phyloP scores from a whole-genome alignment of 192 early-diverging fungal genomes.

The Linnemannia schmuckeri region DNA sequence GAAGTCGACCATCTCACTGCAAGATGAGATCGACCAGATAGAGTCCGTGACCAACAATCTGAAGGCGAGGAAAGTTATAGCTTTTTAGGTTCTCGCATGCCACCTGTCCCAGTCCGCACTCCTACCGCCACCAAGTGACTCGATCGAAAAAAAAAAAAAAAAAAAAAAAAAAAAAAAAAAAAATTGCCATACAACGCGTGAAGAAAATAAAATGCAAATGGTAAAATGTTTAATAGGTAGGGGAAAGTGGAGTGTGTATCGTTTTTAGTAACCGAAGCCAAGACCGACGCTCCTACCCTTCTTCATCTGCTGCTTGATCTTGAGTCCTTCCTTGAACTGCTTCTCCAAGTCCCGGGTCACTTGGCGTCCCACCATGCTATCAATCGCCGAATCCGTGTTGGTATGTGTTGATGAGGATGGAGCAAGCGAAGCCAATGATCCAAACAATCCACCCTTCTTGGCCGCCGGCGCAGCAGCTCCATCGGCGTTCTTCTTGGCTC shows the following conservation, averaged over 20 bases:
- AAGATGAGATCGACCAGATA: background rate
- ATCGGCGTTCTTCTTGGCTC: conserved; percentile 61
- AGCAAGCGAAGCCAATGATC: conserved; percentile 42
- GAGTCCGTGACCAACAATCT: background rate
- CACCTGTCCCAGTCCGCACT: too few species aligned
- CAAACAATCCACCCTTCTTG: conserved; percentile 55
- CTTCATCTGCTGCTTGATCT: conserved; percentile 65
- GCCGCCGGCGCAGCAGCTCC: conserved; percentile 15
- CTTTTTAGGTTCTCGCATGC: too few species aligned
- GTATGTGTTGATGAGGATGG: conserved; percentile 11
- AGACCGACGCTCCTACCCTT: conserved; percentile 64
- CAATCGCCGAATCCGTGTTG: conserved; percentile 61
- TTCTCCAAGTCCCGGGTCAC: conserved; percentile 68
- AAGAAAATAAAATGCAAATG: background rate
- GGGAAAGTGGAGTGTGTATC: background rate
- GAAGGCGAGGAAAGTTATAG: background rate
- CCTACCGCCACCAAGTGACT: too few species aligned
- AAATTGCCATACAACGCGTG: background rate
- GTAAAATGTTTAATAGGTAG: background rate
- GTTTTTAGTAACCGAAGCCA: conserved; percentile 55
- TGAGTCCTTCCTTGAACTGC: conserved; percentile 70
- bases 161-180: background rate
- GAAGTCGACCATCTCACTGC: background rate
- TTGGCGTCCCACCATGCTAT: conserved; percentile 61
- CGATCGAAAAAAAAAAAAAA: background rate